Base-by-base conservation (phyloP, 257 asterid species). In the Rauvolfia tetraphylla region DNA sequence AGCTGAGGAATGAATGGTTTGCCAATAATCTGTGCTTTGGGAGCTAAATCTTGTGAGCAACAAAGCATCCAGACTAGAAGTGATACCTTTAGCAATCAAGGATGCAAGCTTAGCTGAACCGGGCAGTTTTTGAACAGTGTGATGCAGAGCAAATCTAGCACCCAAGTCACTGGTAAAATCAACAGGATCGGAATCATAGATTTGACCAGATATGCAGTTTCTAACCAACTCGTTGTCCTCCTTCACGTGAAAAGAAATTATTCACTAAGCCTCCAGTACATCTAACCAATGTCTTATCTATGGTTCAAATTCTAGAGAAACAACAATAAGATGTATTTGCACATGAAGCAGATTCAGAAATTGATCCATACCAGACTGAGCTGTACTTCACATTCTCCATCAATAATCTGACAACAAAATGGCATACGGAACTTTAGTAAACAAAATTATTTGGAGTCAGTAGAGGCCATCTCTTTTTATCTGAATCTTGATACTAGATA, bases 151-250 rank as follows among this genome's bases (percentile, higher is more conserved):
- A 80, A 88, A 89, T 79, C 87, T 87, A 41, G 93, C 91, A 79
- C 97, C 97, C 86, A 90, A 83, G 81, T 91, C 96, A 15, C 80
- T 78, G 33, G 92, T 75, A 77, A 89, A 84, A 75, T 93, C 97
- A 78, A 88, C 89, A 7, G 98, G 98, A 87, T 93, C 93, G 75
- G 98, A 92, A 80, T 92, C 98, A 79, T 89, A 92, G 61, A 93
- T 89, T 82, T 93, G 97, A 78, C 96, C 98, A 49, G 94, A 82
- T 81, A 93, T 88, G 89, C 98, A 92, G 84, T 86, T 88, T 59
- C 86, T 71, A 72, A 90, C 83, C 87, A 93, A 75, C 67, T 87
- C 87, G 78, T 84, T 86, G 44, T 92, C 97, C 90, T 90, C 97
- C 98, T 93, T 84, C 85, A 87, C 46, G 79, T 33, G 76, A 79